Conservation (phyloP, 495 filamentous ascomycete species). For the Astrocystis sublimbata region DNA sequence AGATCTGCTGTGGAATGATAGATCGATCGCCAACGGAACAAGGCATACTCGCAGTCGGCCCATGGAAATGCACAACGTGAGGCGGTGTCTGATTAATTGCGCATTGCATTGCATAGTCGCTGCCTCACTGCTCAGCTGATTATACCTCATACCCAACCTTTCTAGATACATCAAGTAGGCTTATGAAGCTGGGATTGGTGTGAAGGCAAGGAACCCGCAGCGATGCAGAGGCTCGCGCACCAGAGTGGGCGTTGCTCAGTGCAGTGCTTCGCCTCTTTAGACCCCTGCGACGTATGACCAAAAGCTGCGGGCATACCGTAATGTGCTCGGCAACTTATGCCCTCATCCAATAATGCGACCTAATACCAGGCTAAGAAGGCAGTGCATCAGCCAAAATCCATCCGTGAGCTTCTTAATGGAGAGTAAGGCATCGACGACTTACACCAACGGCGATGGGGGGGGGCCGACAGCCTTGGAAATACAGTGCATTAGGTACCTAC, state of each 20-base stretch:
- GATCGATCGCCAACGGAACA: background rate
- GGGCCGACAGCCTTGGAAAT: background rate
- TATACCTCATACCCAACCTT: no score
- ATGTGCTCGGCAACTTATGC: background rate
- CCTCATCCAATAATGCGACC: background rate
- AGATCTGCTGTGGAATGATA: background rate
- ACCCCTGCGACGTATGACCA: background rate
- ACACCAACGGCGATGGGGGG: no score
- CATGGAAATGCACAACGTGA: background rate
- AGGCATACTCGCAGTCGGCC: conserved; percentile 4
- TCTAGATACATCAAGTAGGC: no score
- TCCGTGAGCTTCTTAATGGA: no score
- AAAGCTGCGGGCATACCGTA: no score
- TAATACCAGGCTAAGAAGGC: background rate
- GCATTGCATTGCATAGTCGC: background rate
- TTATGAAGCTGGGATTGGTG: no score
- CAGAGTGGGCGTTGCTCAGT: background rate
- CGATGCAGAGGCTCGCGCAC: background rate
- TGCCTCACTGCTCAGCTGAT: background rate
- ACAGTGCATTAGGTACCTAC: no score
- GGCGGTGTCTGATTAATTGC: background rate
- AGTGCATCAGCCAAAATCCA: background rate
- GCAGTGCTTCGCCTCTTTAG: background rate
- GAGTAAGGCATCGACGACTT: background rate
- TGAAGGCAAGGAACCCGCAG: no score